Base-by-base conservation (phyloP, 192 early-diverging fungal species). In the Coemansia sp. region DNA sequence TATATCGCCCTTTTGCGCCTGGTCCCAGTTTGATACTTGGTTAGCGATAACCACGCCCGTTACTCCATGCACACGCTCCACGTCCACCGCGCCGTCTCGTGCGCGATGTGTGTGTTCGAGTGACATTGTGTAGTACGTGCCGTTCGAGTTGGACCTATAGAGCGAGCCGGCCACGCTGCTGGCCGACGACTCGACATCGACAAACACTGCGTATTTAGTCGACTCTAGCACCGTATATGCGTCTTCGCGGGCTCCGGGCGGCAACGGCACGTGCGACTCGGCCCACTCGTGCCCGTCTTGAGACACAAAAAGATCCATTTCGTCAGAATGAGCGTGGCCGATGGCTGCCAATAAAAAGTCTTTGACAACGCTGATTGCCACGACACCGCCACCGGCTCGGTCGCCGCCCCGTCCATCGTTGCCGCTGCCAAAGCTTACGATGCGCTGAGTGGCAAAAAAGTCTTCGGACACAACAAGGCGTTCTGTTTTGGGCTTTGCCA, bases 141-240 rank as follows among this genome's bases (percentile, higher is more conserved):
- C 96, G 49, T 94, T 89, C 4, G 92, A 93, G 72, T 93, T 93
- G 15, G 94, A 97, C 19, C 86, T 62, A 73, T 88, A 94, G 51
- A 98, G 80, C 12, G 86, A 84, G 14, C 94, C 94, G 22, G 78
- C 85, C 1, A 79, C 48, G 35, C 73, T 65, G 3, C 65, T 60
- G 0, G 66, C 56, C n/a, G 79, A 61, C 22, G 69, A 74, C 58
- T 88, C 59, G 6, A 94, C 84, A 66, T 93, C 93, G 8, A 98
- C 86, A 24, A 92, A 69, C 39, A 98, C 76, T 15, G 91, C 82
- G 50, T 90, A 72, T 5, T 83, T 62, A 7, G 88, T 84, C 5
- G 94, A 94, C 66, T 96, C 93, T 19, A 96, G 82, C 39, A 96
- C 84, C 14, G 94, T 94, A 76, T 89, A 96, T 6, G 90, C 87